Evolutionary conservation across 495 filamentous ascomycete species (phyloP).

Genomic region (Aspergillus nanangensis): DNA sequence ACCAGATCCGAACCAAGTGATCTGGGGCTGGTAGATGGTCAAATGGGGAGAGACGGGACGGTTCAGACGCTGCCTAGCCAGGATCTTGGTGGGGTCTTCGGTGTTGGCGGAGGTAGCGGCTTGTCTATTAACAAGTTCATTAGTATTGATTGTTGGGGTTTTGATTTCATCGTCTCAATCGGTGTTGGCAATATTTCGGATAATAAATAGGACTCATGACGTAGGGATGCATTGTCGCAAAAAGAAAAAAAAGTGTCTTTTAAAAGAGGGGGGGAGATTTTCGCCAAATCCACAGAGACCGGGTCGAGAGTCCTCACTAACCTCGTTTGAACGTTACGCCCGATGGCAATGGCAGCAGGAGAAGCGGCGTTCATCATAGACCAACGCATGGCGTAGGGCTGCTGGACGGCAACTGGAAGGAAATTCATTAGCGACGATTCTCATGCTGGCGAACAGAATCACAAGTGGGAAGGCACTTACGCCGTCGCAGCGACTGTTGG

Average conservation of each 20-base stretch:
- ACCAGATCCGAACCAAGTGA: conserved; percentile 74
- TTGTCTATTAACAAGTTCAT: conserved; percentile 22
- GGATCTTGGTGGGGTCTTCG: conserved; percentile 62
- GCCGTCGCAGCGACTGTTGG: conserved; percentile 63
- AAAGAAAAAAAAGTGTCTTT: background rate
- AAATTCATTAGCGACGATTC: conserved; percentile 9
- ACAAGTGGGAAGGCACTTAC: conserved; percentile 40
- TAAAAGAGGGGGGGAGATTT: background rate
- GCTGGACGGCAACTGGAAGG: conserved; percentile 44
- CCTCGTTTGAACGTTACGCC: conserved; percentile 51
- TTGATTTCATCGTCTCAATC: background rate
- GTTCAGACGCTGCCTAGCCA: conserved; percentile 74
- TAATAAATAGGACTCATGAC: conserved; percentile 18
- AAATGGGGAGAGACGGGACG: conserved; percentile 90
- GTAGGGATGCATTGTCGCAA: conserved; percentile 15
- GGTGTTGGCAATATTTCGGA: background rate
- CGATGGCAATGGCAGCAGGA: conserved; percentile 46
- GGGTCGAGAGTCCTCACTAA: conserved; percentile 16
- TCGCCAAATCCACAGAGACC: background rate
- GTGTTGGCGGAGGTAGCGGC: conserved; percentile 56
- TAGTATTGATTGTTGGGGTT: conserved; percentile 5
- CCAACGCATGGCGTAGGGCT: conserved; percentile 43
- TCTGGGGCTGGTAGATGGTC: conserved; percentile 79
- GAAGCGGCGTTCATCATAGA: conserved; percentile 46
- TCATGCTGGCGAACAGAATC: conserved; percentile 13